Conservation (phyloP, 331 rosid species). For the Erythrophleum ivorense region DNA sequence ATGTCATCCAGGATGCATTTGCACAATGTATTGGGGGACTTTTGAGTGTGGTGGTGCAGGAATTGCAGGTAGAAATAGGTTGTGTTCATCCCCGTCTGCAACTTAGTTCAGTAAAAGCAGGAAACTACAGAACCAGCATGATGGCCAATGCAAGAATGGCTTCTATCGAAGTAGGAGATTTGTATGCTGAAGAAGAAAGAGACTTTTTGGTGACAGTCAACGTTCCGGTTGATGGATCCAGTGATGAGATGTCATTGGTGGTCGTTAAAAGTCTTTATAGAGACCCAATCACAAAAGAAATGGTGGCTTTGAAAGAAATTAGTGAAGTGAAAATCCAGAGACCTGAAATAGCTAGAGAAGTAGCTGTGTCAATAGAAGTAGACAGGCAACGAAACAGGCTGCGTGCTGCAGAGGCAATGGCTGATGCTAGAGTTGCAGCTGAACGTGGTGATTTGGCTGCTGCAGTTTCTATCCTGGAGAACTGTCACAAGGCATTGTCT, state of each 20-base stretch:
- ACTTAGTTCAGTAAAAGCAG: slow-evolving; percentile 73
- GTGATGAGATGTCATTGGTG: slow-evolving; percentile 63
- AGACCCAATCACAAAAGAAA: slow-evolving; percentile 71
- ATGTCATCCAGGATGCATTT: slow-evolving; percentile 91
- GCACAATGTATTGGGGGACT: slow-evolving; percentile 99
- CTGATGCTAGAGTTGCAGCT: slow-evolving; percentile 76
- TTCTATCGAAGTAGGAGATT: slow-evolving; percentile 73
- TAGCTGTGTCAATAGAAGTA: slow-evolving; percentile 71
- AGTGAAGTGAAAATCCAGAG: slow-evolving; percentile 76
- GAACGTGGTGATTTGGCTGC: slow-evolving; percentile 69
- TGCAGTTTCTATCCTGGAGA: slow-evolving; percentile 74
- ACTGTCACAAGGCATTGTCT: slow-evolving; percentile 56
- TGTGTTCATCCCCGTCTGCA: slow-evolving; percentile 66
- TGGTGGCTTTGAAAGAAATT: slow-evolving; percentile 52
- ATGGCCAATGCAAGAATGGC: slow-evolving; percentile 61
- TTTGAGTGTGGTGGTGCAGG: slow-evolving; percentile 89
- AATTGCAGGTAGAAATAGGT: slow-evolving; percentile 62
- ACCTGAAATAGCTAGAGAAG: slow-evolving; percentile 54
- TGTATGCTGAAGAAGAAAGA: slow-evolving; percentile 96
- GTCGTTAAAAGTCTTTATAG: slow-evolving; percentile 61
- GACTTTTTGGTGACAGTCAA: slow-evolving; percentile 77
- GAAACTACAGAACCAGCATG: slow-evolving; percentile 68
- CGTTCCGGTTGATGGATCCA: slow-evolving; percentile 65
- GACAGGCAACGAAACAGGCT: slow-evolving; percentile 85
- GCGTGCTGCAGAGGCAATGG: slow-evolving; percentile 81